Evolutionary conservation across 225 moss, liverwort and hornwort species (phyloP), one percentile per base, ranked within the genome.

Genomic region (Takakia lepidozioides): DNA sequence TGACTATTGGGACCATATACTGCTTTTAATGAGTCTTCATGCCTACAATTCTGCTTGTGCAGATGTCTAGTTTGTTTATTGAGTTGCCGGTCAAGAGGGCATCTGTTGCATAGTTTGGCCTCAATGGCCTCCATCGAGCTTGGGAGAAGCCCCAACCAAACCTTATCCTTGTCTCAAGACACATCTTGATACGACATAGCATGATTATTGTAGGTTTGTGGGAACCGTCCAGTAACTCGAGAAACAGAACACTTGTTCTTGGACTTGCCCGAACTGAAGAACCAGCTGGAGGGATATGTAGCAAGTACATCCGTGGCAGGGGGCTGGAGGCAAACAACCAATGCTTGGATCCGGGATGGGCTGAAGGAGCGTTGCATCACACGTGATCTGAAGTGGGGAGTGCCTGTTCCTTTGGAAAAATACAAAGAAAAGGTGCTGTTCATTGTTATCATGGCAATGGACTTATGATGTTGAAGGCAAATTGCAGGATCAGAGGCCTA

Each of bases 331-430:
- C 93, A 88, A 54, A 81, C 83, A 48, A 93, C 93, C 0, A 75
- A 73, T 27, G 88, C 93, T 3, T 93, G 93, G 93, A 88, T 93
- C 35, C 81, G 85, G 22, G 85, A 86, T 54, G 93, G 88, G 8
- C 56, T 93, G 29, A 93, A 93, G 48, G 80, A 85, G 52, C 75
- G 83, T 11, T 79, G 79, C 43, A 93, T 93, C 38, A 93, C 88
- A 1, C 75, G 93, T 51, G 93, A 93, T 61, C 69, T 93, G 2
- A 93, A 88, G 60, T 93, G 85, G 93, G 92, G 93, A 38, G 93
- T 93, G 23, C 81, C 81, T 55, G 88, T 93, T 47, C 93, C 93
- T 36, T 66, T 86, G 1, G 83, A 88, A 57, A 88, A 83, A 49
- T 93, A 86, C 28, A 88, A 88, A 58, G 70, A 88, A 2, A 93